Evolutionary conservation across 352 stramenopile species (phyloP).

Genomic region (Globisporangium abappressorium): DNA sequence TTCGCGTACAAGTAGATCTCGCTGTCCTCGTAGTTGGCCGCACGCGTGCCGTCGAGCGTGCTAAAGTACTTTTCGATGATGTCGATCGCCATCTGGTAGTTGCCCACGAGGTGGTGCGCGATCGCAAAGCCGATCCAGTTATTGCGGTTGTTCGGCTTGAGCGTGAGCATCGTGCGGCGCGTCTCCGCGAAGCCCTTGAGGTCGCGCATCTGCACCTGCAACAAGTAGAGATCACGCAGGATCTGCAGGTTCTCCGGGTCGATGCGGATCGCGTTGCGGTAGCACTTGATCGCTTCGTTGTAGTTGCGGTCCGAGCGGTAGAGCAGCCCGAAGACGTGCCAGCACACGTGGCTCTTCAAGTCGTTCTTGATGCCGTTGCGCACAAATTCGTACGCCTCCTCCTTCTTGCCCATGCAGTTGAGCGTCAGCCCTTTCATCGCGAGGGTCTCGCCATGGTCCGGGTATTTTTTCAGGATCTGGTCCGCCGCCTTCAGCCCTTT

Average conservation of each 20-base stretch:
- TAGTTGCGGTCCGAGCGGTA: constrained; percentile 97
- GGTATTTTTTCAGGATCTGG: constrained; percentile 96
- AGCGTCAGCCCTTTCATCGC: constrained; percentile 98
- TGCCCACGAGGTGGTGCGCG: constrained; percentile 92
- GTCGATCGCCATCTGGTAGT: constrained; percentile 91
- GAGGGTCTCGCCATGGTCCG: constrained; percentile 96
- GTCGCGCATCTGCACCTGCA: constrained; percentile 93
- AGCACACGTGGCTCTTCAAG: constrained; percentile 96
- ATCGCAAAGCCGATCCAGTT: constrained; percentile 98
- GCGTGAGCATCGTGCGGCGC: constrained; percentile 89
- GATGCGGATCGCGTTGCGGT: constrained; percentile 95
- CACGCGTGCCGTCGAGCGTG: constrained; percentile 70
- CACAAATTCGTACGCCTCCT: constrained; percentile 96
- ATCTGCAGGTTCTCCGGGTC: constrained; percentile 98
- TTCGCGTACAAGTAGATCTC: constrained; percentile 98
- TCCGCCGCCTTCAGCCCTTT: constrained; percentile 96
- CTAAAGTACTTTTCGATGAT: constrained; percentile 96
- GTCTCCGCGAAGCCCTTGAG: constrained; percentile 94
- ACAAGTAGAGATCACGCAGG: constrained; percentile 93
- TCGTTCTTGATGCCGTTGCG: constrained; percentile 93
- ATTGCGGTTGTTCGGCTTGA: constrained; percentile 93
- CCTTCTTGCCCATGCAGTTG: constrained; percentile 93
- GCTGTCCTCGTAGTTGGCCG: constrained; percentile 91
- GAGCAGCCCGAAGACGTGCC: constrained; percentile 98
- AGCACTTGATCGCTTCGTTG: constrained; percentile 97